Conservation (phyloP, 148 eudicot species). For the Drosera capensis region DNA sequence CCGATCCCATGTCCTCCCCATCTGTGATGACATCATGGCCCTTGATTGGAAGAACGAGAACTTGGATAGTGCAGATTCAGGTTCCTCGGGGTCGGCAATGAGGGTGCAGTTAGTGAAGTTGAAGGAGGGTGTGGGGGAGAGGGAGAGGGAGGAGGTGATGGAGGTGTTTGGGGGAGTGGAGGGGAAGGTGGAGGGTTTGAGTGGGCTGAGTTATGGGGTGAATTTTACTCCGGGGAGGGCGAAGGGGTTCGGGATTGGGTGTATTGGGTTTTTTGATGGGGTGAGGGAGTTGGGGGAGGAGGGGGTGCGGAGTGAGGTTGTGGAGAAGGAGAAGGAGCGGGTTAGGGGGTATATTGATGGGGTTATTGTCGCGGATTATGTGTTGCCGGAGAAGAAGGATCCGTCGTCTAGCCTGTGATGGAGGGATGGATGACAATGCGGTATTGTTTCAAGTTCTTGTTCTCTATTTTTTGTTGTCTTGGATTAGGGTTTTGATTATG, state of each 20-base stretch:
- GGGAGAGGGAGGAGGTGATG: constrained; percentile 29
- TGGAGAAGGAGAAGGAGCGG: constrained; percentile 40
- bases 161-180: constrained; percentile 42
- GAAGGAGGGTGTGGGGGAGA: constrained; percentile 42
- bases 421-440: no score
- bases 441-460: no score
- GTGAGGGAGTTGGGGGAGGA: constrained; percentile 29
- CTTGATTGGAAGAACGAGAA: constrained; percentile 44
- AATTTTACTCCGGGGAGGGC: constrained; percentile 59
- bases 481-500: no score
- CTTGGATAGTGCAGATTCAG: constrained; percentile 7
- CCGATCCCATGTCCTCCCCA: constrained; percentile 29
- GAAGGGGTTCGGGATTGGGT: constrained; percentile 58
- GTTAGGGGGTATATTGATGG: constrained; percentile 46
- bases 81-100: constrained; percentile 37
- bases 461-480: no score
- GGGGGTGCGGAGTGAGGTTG: constrained; percentile 24
- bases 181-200: constrained; percentile 20
- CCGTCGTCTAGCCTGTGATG: no score
- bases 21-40: constrained; percentile 69
- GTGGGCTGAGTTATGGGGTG: constrained; percentile 44
- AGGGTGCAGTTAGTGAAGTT: constrained; percentile 44
- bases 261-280: constrained; percentile 44
- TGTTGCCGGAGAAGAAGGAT: no score
- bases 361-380: constrained; percentile 48